Percentiles rank a stretch among this genome's conserved stretches.
These are phyloP conservation scores for Cucurbita ficifolia DNA, from an alignment of 306 rosid genomes.

Conservation along the genomic window DNA sequence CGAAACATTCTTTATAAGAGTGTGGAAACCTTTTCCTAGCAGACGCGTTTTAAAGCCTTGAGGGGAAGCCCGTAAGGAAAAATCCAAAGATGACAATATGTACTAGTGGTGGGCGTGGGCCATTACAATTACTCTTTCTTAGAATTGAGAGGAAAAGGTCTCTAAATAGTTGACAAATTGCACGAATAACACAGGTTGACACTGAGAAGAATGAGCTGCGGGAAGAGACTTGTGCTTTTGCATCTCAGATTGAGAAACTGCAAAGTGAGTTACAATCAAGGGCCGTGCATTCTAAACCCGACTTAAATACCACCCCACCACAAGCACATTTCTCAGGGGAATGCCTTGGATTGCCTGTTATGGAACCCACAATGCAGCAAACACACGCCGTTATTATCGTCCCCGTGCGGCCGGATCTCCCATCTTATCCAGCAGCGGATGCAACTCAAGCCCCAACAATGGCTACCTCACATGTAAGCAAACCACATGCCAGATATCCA, in stretches of 20 bases:
- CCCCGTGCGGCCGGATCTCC: slow-evolving; percentile 39
- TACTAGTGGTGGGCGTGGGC: no score
- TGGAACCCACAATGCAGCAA: slow-evolving; percentile 37
- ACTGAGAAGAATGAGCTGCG: slow-evolving; percentile 60
- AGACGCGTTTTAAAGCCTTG: no score
- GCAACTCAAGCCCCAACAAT: slow-evolving; percentile 19
- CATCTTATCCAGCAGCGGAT: slow-evolving; percentile 21
- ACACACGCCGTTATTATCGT: slow-evolving; percentile 49
- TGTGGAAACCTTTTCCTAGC: no score
- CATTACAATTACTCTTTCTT: neutral
- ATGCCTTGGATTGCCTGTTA: slow-evolving; percentile 23
- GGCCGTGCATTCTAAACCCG: slow-evolving; percentile 48
- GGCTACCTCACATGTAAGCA: slow-evolving; percentile 36
- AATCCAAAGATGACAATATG: no score
- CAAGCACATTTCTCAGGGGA: slow-evolving; percentile 30
- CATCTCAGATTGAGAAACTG: slow-evolving; percentile 52
- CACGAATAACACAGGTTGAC: slow-evolving; percentile 35
- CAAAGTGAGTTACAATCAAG: slow-evolving; percentile 48
- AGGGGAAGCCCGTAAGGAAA: no score
- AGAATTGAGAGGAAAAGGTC: neutral
- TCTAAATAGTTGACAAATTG: slow-evolving; percentile 2
- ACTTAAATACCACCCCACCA: slow-evolving; percentile 46
- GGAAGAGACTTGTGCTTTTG: slow-evolving; percentile 61
- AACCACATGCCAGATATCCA: slow-evolving; percentile 95
- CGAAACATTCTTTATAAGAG: no score